These are phyloP conservation scores for Monilinia polystroma DNA, from an alignment of 2,329 filamentous ascomycete genomes.

Conservation along the genomic window DNA sequence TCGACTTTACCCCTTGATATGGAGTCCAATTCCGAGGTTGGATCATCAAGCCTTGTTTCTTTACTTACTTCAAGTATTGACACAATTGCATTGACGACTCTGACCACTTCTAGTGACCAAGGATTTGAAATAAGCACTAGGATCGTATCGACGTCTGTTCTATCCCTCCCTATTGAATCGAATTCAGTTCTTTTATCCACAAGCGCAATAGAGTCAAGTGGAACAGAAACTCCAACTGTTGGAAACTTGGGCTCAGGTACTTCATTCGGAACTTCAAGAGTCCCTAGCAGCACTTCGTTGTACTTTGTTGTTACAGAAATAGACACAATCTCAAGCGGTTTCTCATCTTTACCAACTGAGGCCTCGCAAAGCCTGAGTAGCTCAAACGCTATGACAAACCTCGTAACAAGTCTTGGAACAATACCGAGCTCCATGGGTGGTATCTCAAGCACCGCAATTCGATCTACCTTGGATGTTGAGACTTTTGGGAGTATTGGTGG, in stretches of 20 bases:
- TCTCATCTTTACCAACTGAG: not conserved
- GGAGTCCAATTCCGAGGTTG: not conserved
- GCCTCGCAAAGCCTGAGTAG: not conserved
- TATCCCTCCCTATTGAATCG: not conserved
- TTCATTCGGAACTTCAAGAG: slow-evolving; percentile 3
- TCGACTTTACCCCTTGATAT: not conserved
- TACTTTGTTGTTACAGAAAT: not conserved
- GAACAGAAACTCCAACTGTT: not conserved
- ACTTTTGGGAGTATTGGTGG: not conserved
- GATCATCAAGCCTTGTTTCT: not conserved
- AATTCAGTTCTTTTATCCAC: not conserved
- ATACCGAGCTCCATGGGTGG: not conserved
- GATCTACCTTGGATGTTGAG: not conserved
- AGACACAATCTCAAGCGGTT: not conserved
- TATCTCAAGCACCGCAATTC: not conserved
- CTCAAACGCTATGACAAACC: not conserved
- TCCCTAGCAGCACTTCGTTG: not conserved
- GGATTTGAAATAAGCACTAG: not conserved
- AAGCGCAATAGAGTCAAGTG: not conserved
- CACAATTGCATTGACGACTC: not conserved
- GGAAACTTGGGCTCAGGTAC: not conserved
- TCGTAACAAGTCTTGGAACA: not conserved
- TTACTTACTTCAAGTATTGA: not conserved
- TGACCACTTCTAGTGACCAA: not conserved
- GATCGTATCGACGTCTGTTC: not conserved